A percentile compares a stretch with the other conserved stretches of the same genome.
phyloP scores from a whole-genome alignment of 306 rosid species.

The cucumber (Cucumis sativus) region DNA sequence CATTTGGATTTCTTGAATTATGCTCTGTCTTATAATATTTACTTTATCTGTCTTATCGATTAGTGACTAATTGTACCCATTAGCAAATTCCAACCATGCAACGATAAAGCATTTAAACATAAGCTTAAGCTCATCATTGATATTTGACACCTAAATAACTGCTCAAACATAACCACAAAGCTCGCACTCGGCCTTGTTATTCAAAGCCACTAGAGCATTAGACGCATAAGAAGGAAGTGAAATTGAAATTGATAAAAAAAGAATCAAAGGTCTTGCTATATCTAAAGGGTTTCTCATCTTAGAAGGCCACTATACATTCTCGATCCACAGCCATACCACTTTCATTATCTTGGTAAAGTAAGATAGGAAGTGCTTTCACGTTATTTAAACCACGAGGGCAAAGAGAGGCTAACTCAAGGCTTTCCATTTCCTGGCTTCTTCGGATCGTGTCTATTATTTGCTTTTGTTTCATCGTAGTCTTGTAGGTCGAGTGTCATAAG shows the following conservation, averaged over 20 bases:
- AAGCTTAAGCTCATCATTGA: not conserved
- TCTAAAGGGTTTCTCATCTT: not conserved
- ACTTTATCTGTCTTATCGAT: not conserved
- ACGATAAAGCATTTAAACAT: not conserved
- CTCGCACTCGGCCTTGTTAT: not conserved
- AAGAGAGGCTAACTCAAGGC: not conserved
- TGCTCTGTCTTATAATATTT: not conserved
- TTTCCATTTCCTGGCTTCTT: constrained; percentile 16
- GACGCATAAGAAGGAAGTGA: not conserved
- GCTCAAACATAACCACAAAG: not conserved
- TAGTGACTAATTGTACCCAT: not conserved
- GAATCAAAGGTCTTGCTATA: not conserved
- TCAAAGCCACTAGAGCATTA: not conserved
- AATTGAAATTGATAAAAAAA: not conserved
- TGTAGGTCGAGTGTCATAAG: constrained; percentile 1
- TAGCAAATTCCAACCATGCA: not conserved
- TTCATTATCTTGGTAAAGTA: not conserved
- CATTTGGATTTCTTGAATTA: not conserved
- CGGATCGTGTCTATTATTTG: constrained; percentile 12
- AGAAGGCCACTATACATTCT: not conserved
- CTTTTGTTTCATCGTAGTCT: constrained; percentile 5
- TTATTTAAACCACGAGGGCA: not conserved
- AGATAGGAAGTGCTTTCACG: not conserved
- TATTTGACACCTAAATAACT: not conserved
- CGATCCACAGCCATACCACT: not conserved